phyloP scores from a whole-genome alignment of 2,329 filamentous ascomycete species.

The Orbilia brochopaga region DNA sequence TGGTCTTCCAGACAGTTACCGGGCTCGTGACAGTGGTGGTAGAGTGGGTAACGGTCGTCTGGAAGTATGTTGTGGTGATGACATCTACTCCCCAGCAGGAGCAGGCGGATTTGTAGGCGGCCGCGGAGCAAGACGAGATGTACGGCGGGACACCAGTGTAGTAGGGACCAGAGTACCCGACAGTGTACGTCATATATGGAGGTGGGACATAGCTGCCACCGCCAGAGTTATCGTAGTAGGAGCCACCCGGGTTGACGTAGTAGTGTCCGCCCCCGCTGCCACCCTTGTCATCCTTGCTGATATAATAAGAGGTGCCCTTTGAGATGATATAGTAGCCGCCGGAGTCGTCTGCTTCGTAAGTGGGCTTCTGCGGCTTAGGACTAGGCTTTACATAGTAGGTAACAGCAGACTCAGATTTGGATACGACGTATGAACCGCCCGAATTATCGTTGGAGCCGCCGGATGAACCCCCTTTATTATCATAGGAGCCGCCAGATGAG shows the following conservation, averaged over 20 bases:
- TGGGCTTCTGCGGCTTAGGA: too few relatives aligned
- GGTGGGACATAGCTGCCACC: not conserved
- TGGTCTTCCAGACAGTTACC: not conserved
- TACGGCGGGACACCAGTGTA: not conserved
- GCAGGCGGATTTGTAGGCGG: not conserved
- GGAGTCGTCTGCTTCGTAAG: too few relatives aligned
- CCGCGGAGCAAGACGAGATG: not conserved
- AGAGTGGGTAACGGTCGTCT: constrained; percentile 3
- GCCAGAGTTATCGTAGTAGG: not conserved
- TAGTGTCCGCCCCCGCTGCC: too few relatives aligned
- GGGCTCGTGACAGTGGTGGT: not conserved
- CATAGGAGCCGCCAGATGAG: too few relatives aligned
- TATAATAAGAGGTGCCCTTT: too few relatives aligned
- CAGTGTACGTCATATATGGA: not conserved
- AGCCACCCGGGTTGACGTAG: not conserved
- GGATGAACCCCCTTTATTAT: too few relatives aligned
- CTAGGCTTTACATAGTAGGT: too few relatives aligned
- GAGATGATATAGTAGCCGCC: too few relatives aligned
- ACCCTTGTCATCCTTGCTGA: too few relatives aligned
- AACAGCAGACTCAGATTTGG: too few relatives aligned
- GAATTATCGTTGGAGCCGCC: too few relatives aligned
- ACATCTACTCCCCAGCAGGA: not conserved
- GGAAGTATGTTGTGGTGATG: not conserved
- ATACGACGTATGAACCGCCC: too few relatives aligned
- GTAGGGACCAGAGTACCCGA: not conserved